Conservation (phyloP, 768 basidiomycete genomes). For the Pseudohyphozyma bogoriensis region DNA sequence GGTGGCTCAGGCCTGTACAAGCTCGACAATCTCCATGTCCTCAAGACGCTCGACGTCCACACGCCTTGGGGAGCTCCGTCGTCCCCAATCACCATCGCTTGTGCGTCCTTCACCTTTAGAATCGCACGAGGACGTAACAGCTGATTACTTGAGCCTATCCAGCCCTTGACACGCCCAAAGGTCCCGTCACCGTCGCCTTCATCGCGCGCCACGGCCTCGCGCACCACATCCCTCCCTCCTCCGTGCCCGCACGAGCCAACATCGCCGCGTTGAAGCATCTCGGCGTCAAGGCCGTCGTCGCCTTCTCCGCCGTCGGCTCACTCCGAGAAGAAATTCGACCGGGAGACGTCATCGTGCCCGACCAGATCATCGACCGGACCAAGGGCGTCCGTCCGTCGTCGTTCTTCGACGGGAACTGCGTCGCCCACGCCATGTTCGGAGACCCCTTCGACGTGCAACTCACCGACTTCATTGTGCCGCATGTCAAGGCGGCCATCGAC, state of each 20-base stretch:
- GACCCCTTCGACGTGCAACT: conserved; percentile 47
- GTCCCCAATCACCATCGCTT: conserved; percentile 78
- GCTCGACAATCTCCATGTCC: conserved; percentile 74
- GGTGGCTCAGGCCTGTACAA: conserved; percentile 64
- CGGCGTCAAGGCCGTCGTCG: conserved; percentile 77
- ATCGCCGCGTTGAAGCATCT: conserved; percentile 88
- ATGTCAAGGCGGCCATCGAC: conserved; percentile 55
- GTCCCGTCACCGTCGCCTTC: conserved; percentile 58
- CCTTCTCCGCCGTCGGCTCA: conserved; percentile 91
- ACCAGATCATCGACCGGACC: conserved; percentile 91
- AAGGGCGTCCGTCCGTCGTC: conserved; percentile 80
- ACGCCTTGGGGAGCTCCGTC: conserved; percentile 95
- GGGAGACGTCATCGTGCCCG: conserved; percentile 76
- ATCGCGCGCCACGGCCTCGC: conserved; percentile 77
- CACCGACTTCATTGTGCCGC: conserved; percentile 54
- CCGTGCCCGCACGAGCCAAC: conserved; percentile 79
- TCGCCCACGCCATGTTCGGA: conserved; percentile 82
- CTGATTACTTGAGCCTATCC: too few relatives aligned
- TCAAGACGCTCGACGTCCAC: conserved; percentile 65
- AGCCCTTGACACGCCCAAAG: conserved; percentile 68
- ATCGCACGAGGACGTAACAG: too few relatives aligned
- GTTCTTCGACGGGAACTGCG: conserved; percentile 58
- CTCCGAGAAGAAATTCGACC: conserved; percentile 86
- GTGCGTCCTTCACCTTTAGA: too few relatives aligned
- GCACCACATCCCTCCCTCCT: conserved; percentile 67